Base-by-base conservation (phyloP, 1,139 yeast genomes). In the Insectozyma bohioensis region DNA sequence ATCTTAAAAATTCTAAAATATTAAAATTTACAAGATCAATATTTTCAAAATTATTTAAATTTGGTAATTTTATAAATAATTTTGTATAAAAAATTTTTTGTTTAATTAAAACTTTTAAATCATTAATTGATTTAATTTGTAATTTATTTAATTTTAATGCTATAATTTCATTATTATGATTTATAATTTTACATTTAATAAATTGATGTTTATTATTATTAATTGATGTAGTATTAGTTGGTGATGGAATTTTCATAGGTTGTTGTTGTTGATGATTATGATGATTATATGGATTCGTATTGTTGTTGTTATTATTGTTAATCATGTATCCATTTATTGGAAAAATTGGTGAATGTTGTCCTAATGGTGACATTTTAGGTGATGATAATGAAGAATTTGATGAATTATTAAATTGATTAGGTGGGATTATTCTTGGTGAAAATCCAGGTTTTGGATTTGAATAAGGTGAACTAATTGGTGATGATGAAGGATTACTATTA, bases 101-200 rank as follows among this genome's bases (percentile, higher is more conserved):
- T 28, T 49, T 49, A 6, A 65, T 40, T 23, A 54, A 36, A 9
- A 37, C 41, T 41, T 64, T 65, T 36, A 66, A 56, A 20, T 56
- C 64, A 5, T 46, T 48, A 3, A 58, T 36, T 4, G 53, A 46
- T 15, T 46, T 43, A 12, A 63, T 47, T 26, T 52, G 56, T 11
- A 45, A 33, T 39, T 59, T 59, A 31, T 53, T 49, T 14, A 63
- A 37, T 21, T 56, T 52, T 7, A 63, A 37, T 2, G 62, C 58
- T 9, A 64, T 38, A 14, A 55, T 50, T 29, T 59, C 66, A 32
- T 55, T 48, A 20, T 56, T 52, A 19, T 44, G 52, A 19, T 57
- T 58, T 26, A 52, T 42, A 11, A 66, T 51, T 40, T 60, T 61
- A 38, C 68, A 56, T 34, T 55, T 54, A 33, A 61, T 44, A 33